These are phyloP conservation scores for Aspergillus ochraceus DNA, from an alignment of 2,329 filamentous ascomycete genomes.

Conservation along the genomic window DNA sequence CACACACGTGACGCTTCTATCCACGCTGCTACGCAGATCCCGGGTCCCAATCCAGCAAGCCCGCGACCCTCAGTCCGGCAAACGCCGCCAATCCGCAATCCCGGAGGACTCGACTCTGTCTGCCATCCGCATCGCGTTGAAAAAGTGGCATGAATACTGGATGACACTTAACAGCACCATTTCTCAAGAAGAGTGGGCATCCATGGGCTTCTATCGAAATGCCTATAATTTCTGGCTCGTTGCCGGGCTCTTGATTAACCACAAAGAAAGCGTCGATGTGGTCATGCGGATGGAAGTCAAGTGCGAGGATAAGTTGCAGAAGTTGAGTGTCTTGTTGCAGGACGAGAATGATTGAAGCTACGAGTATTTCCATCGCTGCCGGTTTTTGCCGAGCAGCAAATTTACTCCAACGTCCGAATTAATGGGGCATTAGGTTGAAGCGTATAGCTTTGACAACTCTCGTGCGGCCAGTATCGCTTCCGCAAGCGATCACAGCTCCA, in stretches of 20 bases:
- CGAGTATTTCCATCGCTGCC: neutral
- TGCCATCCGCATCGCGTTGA: conserved; percentile 36
- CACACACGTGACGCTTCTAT: conserved; percentile 39
- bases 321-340: conserved; percentile 40
- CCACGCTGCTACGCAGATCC: conserved; percentile 25
- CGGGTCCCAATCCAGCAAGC: conserved; percentile 10
- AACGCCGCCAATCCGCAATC: conserved; percentile 11
- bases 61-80: conserved; percentile 1
- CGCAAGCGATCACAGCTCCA: no score
- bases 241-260: conserved; percentile 42
- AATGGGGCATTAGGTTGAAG: no score
- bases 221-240: conserved; percentile 47
- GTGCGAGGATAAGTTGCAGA: conserved; percentile 45
- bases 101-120: conserved; percentile 32
- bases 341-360: conserved; percentile 33
- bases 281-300: conserved; percentile 47
- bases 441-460: no score
- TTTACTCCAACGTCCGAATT: no score
- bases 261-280: conserved; percentile 44
- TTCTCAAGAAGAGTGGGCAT: conserved; percentile 37
- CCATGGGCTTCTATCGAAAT: conserved; percentile 45
- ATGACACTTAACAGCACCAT: conserved; percentile 30
- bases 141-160: conserved; percentile 43
- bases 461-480: no score
- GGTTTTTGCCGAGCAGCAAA: neutral